Evolutionary conservation across 2,329 filamentous ascomycete genomes (phyloP).

Genomic region (Phoma herbarum): DNA sequence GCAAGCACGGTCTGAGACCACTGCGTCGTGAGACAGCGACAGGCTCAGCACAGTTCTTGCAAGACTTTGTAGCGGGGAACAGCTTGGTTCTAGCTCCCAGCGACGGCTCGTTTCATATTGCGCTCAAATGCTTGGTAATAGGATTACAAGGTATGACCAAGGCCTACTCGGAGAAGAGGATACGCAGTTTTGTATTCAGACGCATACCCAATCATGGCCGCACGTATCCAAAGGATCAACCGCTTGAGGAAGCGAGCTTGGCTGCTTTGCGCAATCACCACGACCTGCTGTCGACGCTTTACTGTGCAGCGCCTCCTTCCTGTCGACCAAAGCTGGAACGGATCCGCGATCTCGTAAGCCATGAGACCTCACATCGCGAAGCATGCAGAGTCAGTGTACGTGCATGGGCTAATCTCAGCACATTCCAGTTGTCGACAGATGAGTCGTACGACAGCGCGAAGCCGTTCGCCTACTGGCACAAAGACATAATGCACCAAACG

Average conservation of each 20-base stretch:
- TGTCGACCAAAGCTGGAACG: conserved; percentile 62
- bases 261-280: conserved; percentile 69
- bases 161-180: conserved; percentile 61
- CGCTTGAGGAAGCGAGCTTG: conserved; percentile 62
- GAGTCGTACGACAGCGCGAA: conserved; percentile 58
- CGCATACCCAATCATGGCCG: conserved; percentile 68
- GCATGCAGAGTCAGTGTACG: conserved; percentile 67
- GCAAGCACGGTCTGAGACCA: conserved; percentile 60
- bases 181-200: conserved; percentile 65
- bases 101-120: conserved; percentile 66
- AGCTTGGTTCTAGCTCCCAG: conserved; percentile 55
- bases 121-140: conserved; percentile 64
- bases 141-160: conserved; percentile 59
- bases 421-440: conserved; percentile 64
- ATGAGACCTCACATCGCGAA: conserved; percentile 65
- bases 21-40: conserved; percentile 61
- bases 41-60: conserved; percentile 64
- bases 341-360: conserved; percentile 64
- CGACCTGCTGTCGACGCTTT: conserved; percentile 67
- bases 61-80: conserved; percentile 57
- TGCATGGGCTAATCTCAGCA: conserved; percentile 65
- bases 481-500: conserved; percentile 62
- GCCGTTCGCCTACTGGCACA: conserved; percentile 64
- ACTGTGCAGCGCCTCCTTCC: conserved; percentile 63
- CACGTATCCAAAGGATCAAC: conserved; percentile 66